A percentile compares a stretch with the other conserved stretches of the same genome.
Evolutionary conservation across 176 grass and related monocot genomes (phyloP).

Genomic region (Oryza brachyantha): DNA sequence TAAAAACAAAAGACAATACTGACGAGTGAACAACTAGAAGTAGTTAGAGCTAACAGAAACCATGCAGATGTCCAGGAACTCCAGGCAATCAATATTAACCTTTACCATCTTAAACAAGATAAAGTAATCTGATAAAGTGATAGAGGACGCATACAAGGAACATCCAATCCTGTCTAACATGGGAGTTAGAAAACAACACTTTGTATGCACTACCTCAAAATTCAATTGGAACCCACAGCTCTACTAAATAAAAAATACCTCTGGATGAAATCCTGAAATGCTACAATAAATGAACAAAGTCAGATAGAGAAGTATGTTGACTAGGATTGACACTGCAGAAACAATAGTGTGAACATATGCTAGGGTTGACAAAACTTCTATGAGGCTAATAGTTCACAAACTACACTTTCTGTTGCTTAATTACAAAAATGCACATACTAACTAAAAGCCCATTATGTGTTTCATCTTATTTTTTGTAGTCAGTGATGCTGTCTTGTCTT

Average conservation of each 20-base stretch:
- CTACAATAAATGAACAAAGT: slow-evolving; percentile 14
- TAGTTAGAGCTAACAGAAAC: slow-evolving; percentile 13
- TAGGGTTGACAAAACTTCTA: not conserved
- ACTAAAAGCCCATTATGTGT: not conserved
- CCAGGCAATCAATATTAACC: slow-evolving; percentile 5
- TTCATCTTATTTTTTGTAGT: slow-evolving; percentile 15
- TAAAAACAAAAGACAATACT: no score
- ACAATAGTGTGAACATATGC: not conserved
- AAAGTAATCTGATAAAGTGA: slow-evolving; percentile 17
- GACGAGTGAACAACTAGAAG: not conserved
- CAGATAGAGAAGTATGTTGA: not conserved
- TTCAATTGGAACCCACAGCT: not conserved
- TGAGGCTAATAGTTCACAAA: not conserved
- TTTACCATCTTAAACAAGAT: slow-evolving; percentile 18
- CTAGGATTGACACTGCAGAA: not conserved
- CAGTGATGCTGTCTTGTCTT: not conserved
- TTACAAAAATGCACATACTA: not conserved
- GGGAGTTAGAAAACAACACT: not conserved
- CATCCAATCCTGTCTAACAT: slow-evolving; percentile 15
- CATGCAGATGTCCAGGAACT: not conserved
- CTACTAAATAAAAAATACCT: not conserved
- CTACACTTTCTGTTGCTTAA: not conserved
- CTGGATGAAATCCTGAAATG: not conserved
- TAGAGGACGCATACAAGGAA: slow-evolving; percentile 5
- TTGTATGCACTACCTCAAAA: not conserved